Evolutionary conservation across 2,329 filamentous ascomycete genomes (phyloP).

Genomic region (Aspergillus flavus): DNA sequence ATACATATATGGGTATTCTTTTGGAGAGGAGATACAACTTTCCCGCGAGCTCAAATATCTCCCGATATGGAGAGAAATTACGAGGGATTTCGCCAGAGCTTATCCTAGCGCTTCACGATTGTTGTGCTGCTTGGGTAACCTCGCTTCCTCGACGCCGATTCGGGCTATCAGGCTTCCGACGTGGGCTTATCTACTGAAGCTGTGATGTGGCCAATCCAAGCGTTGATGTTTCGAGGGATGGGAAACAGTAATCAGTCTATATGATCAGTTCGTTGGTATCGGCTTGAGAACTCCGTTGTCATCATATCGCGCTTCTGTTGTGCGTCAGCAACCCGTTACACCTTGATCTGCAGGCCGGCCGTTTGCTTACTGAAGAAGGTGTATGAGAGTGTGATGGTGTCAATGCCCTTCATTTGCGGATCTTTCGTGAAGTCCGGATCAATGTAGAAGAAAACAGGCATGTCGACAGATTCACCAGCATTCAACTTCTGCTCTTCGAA

Average conservation of each 20-base stretch:
- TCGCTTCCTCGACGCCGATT: not conserved
- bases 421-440: slow-evolving; percentile 94
- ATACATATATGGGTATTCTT: not conserved
- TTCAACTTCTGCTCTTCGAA: slow-evolving; percentile 96
- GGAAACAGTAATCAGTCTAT: not conserved
- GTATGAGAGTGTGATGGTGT: slow-evolving; percentile 94
- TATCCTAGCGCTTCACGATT: not conserved
- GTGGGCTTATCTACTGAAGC: not conserved
- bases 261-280: slow-evolving; percentile 42
- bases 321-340: slow-evolving; percentile 37
- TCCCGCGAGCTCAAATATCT: not conserved
- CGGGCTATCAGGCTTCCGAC: not conserved
- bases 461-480: slow-evolving; percentile 95
- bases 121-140: not conserved
- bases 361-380: slow-evolving; percentile 87
- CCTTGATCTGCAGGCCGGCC: not conserved
- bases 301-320: slow-evolving; percentile 77
- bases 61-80: not conserved
- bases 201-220: not conserved
- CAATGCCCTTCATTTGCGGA: slow-evolving; percentile 87
- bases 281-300: slow-evolving; percentile 72
- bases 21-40: slow-evolving; percentile 12
- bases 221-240: not conserved
- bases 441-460: slow-evolving; percentile 99
- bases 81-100: not conserved